Base-by-base conservation (phyloP, 2,329 filamentous ascomycete genomes). In the Beauveria australis region DNA sequence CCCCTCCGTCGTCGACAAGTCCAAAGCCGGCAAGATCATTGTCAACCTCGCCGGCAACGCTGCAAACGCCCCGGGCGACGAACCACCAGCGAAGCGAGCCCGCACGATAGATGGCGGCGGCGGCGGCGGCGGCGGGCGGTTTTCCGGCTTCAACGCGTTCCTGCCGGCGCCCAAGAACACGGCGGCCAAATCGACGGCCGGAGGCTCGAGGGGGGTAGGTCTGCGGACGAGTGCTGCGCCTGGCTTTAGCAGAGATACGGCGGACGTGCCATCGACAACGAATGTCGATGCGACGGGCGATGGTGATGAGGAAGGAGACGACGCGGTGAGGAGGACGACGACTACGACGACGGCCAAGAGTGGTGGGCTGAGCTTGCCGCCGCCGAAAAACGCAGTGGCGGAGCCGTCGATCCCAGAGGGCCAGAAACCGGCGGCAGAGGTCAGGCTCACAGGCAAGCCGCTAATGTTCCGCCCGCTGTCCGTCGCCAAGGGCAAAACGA, bases 391-490 rank as follows among this genome's bases (percentile, higher is more conserved):
- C 14, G 57, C 33, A 5, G 19, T 73, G 16, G 70, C 72, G 19
- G 74, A 74, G 51, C 79, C 81, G n/a, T 75, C 78, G 37, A 80
- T 83, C 66, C 79, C 81, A 1, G 77, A 76, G 14, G 81, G 81
- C 47, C 79, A 84, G 67, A 84, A 85, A 67, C 74, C 81, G 28
- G 81, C 81, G n/a, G 78, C 82, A 2, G 84, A 88, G 61, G 81
- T 88, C 18, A 88, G 89, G 74, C 74, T 89, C 16, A 82, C 87
- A 2, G 89, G 89, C 22, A 94, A 92, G 67, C 85, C 91, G 14
- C 84, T 92, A 73, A 89, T 91, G 84, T 97, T 97, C 73, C 89
- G 87, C 70, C 93, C 93, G 3, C 78, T 97, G 43, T 96, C 92
- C 1, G 92, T 97, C 16, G 84, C 87, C 18, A 82, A 90, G 63